Percentiles rank a stretch among this genome's conserved stretches.
Conservation (phyloP, 768 basidiomycete genomes). For the Clitopilus passeckerianus region DNA sequence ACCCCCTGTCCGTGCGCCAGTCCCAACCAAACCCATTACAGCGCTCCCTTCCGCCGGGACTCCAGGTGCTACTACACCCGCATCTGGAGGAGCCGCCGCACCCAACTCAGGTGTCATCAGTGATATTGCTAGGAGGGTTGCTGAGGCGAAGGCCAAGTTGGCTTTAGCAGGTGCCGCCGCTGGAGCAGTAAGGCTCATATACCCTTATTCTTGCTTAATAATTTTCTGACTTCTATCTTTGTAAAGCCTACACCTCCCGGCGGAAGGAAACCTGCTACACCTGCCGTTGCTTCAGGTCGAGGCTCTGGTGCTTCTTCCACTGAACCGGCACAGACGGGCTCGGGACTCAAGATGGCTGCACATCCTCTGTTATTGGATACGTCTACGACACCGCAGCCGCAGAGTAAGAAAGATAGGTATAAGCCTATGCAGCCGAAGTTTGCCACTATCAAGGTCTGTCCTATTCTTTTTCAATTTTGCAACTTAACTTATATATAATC, state of each 20-base stretch:
- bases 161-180: background rate
- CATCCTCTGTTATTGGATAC: constrained; percentile 81
- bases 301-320: constrained; percentile 29
- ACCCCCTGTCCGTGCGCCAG: constrained; percentile 33
- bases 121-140: constrained; percentile 66
- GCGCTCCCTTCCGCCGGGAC: constrained; percentile 25
- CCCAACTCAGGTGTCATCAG: constrained; percentile 36
- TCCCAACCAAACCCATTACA: constrained; percentile 30
- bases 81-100: constrained; percentile 21
- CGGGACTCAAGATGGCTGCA: constrained; percentile 85
- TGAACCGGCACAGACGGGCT: constrained; percentile 72
- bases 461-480: too few species aligned
- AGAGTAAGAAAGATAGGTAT: constrained; percentile 87
- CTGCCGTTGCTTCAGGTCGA: background rate
- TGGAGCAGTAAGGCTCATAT: background rate
- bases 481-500: too few species aligned
- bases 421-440: constrained; percentile 99
- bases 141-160: constrained; percentile 68
- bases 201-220: background rate
- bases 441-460: constrained; percentile 79
- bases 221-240: background rate
- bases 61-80: constrained; percentile 35
- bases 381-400: constrained; percentile 43
- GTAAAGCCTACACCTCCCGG: constrained; percentile 47
- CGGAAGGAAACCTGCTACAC: constrained; percentile 35